Percentiles rank a stretch among this genome's conserved stretches.
phyloP scores from a whole-genome alignment of 768 basidiomycete genomes.

The Xerocomus spinulosus region DNA sequence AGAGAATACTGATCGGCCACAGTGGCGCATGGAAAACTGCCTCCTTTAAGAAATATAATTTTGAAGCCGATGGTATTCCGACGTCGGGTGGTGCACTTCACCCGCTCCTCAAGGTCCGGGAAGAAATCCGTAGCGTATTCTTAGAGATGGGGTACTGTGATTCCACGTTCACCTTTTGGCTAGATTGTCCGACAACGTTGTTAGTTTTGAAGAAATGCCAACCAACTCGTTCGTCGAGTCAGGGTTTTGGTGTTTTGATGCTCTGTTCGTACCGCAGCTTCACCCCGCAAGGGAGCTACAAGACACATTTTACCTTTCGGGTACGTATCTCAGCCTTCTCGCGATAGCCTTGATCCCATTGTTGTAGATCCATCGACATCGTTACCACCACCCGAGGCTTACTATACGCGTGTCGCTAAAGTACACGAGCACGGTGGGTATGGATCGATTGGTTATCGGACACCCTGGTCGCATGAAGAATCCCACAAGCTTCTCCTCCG shows the following conservation, averaged over 20 bases:
- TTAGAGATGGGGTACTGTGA: slow-evolving; percentile 92
- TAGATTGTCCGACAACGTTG: slow-evolving; percentile 1
- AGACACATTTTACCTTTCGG: slow-evolving; percentile 98
- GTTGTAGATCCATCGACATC: slow-evolving; percentile 73
- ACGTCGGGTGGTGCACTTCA: slow-evolving; percentile 91
- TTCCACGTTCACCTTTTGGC: background rate
- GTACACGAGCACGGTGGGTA: slow-evolving; percentile 86
- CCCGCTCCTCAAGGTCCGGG: slow-evolving; percentile 94
- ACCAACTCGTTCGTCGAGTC: slow-evolving; percentile 95
- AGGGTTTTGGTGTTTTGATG: slow-evolving; percentile 99
- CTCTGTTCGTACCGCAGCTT: slow-evolving; percentile 97
- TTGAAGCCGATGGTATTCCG: slow-evolving; percentile 90
- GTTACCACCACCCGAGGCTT: slow-evolving; percentile 69
- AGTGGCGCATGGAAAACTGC: slow-evolving; percentile 95
- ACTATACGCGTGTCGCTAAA: slow-evolving; percentile 78
- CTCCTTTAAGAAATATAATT: slow-evolving; percentile 97
- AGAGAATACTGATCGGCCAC: slow-evolving; percentile 4
- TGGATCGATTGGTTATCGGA: slow-evolving; percentile 94
- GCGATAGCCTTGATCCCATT: slow-evolving; percentile 1
- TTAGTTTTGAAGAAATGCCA: slow-evolving; percentile 97
- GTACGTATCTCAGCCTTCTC: slow-evolving; percentile 34
- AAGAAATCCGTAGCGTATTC: slow-evolving; percentile 97
- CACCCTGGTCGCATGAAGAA: slow-evolving; percentile 92
- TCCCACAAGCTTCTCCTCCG: slow-evolving; percentile 88
- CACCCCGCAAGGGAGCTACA: slow-evolving; percentile 97